Conservation (phyloP, 495 filamentous ascomycete species). For the Alectoria sarmentosa region DNA sequence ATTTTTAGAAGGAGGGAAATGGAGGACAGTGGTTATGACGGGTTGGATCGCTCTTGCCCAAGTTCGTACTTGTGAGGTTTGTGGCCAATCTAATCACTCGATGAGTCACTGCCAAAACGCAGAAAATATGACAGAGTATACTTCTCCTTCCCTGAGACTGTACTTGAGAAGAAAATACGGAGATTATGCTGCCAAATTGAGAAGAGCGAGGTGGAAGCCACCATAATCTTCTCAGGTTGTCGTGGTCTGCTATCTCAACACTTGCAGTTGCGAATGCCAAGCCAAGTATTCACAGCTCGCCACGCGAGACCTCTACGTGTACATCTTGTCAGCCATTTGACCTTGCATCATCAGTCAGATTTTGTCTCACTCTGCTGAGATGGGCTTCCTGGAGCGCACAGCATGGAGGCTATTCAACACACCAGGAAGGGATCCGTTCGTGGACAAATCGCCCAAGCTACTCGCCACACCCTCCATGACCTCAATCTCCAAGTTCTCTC, state of each 20-base stretch:
- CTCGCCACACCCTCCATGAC: conserved; percentile 20
- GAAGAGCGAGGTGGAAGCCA: background rate
- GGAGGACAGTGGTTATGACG: background rate
- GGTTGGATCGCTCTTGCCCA: background rate
- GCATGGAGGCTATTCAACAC: conserved; percentile 22
- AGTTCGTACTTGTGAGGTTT: background rate
- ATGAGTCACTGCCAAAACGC: background rate
- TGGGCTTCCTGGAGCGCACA: conserved; percentile 24
- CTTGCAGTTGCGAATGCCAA: background rate
- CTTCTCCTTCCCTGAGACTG: background rate
- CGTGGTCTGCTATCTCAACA: background rate
- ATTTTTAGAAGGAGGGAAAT: background rate
- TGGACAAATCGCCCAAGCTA: conserved; percentile 26
- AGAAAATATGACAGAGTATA: background rate
- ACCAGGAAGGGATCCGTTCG: conserved; percentile 20
- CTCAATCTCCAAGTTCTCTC: conserved; percentile 20
- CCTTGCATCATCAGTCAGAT: background rate
- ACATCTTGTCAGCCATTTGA: background rate
- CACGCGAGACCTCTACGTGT: background rate
- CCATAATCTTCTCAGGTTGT: background rate
- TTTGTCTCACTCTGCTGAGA: conserved; percentile 1
- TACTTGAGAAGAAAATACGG: background rate
- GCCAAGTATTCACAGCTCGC: background rate
- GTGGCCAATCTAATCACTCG: background rate
- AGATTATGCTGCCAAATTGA: too few relatives aligned